Evolutionary conservation across 495 filamentous ascomycete genomes (phyloP).

Genomic region (Penicillium mononematosum): DNA sequence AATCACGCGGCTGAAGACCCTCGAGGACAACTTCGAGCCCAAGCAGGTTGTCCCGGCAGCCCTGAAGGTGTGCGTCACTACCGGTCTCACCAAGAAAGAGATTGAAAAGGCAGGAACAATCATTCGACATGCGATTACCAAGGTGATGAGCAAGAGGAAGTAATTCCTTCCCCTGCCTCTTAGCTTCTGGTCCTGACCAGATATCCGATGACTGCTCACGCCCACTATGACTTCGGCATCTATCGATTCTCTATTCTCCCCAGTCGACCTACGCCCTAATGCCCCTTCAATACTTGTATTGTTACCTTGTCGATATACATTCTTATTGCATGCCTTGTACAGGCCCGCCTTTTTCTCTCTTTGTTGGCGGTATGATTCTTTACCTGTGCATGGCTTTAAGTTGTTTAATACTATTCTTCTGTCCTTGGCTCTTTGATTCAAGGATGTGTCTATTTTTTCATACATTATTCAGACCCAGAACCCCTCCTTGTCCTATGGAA

Average conservation of each 20-base stretch:
- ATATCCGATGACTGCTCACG: conserved; percentile 28
- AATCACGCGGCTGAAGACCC: conserved; percentile 78
- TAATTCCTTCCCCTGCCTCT: conserved; percentile 18
- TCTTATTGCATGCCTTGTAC: conserved; percentile 28
- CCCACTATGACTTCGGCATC: conserved; percentile 23
- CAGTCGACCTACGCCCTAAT: conserved; percentile 30
- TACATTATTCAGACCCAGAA: not conserved
- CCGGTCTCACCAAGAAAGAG: conserved; percentile 86
- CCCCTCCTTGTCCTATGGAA: not conserved
- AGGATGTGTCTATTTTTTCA: conserved; percentile 12
- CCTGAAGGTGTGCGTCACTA: conserved; percentile 87
- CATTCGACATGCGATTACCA: conserved; percentile 91
- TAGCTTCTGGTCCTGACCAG: conserved; percentile 7
- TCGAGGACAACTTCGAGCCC: conserved; percentile 61
- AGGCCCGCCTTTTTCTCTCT: conserved; percentile 22
- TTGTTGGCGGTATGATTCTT: conserved; percentile 14
- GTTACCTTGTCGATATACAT: conserved; percentile 32
- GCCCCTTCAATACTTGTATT: conserved; percentile 26
- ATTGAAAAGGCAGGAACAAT: conserved; percentile 86
- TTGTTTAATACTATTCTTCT: conserved; percentile 35
- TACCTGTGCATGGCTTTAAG: conserved; percentile 27
- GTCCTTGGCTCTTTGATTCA: conserved; percentile 10
- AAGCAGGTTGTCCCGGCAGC: conserved; percentile 69
- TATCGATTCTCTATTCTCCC: conserved; percentile 9
- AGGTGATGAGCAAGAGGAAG: conserved; percentile 65